Evolutionary conservation across 345 rosid genomes (phyloP).

Genomic region (Laguncularia racemosa): DNA sequence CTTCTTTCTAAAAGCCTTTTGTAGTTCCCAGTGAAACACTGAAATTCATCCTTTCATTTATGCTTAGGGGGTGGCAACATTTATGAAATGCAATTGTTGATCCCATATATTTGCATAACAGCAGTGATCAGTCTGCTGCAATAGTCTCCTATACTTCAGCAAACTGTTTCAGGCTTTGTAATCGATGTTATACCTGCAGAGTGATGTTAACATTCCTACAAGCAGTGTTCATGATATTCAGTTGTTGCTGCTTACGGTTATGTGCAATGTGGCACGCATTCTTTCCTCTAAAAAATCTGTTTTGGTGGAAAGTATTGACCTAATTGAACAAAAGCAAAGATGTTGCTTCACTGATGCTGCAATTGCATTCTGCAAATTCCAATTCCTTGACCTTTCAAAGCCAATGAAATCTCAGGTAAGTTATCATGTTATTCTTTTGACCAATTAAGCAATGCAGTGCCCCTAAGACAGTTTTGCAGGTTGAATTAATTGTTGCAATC

Average conservation of each 20-base stretch:
- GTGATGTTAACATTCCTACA: slow-evolving; percentile 24
- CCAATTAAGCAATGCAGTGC: slow-evolving; percentile 5
- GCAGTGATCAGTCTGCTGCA: too few relatives aligned
- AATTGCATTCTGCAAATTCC: slow-evolving; percentile 89
- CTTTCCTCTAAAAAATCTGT: slow-evolving; percentile 50
- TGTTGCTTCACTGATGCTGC: slow-evolving; percentile 71
- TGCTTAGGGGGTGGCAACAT: too few relatives aligned
- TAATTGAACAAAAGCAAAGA: slow-evolving; percentile 55
- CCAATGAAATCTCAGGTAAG: slow-evolving; percentile 72
- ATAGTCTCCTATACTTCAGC: too few relatives aligned
- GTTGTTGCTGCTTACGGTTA: slow-evolving; percentile 65
- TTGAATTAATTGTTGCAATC: slow-evolving; percentile 73
- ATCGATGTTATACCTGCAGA: slow-evolving; percentile 43
- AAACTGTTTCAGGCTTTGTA: not conserved
- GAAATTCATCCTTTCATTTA: too few relatives aligned
- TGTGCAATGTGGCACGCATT: slow-evolving; percentile 64
- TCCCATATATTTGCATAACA: too few relatives aligned
- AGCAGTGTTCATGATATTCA: slow-evolving; percentile 55
- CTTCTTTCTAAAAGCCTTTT: too few relatives aligned
- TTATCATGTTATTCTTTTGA: slow-evolving; percentile 5
- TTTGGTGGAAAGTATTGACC: slow-evolving; percentile 36
- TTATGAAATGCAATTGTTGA: too few relatives aligned
- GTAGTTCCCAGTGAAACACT: too few relatives aligned
- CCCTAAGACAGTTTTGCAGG: slow-evolving; percentile 32
- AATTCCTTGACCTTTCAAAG: slow-evolving; percentile 57